phyloP scores from a whole-genome alignment of 208 protist species.

The Phytomonas serpens region DNA sequence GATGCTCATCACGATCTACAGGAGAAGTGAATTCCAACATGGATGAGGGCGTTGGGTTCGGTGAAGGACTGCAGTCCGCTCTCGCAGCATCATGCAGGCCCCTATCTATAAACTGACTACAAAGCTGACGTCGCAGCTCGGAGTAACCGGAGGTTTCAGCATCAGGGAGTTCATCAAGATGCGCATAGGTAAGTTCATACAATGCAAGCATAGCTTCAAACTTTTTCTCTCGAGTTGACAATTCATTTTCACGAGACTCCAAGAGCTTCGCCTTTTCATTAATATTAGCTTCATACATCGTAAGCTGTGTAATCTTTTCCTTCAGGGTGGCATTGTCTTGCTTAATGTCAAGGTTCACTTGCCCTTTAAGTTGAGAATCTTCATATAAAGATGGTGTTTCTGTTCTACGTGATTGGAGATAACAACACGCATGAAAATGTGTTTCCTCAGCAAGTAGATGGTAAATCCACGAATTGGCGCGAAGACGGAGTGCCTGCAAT shows the following conservation, averaged over 20 bases:
- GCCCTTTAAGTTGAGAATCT: background rate
- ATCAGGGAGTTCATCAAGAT: slow-evolving; percentile 46
- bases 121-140: slow-evolving; percentile 4
- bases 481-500: slow-evolving; percentile 68
- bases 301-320: slow-evolving; percentile 5
- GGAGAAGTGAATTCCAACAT: background rate
- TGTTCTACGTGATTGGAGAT: background rate
- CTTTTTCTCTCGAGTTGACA: slow-evolving; percentile 61
- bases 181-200: slow-evolving; percentile 76
- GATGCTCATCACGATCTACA: background rate
- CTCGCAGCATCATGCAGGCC: background rate
- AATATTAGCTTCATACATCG: slow-evolving; percentile 14
- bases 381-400: background rate
- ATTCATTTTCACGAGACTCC: slow-evolving; percentile 22
- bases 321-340: background rate
- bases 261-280: slow-evolving; percentile 11
- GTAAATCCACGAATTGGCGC: slow-evolving; percentile 48
- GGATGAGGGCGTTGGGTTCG: background rate
- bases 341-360: background rate
- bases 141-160: background rate
- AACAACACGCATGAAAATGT: background rate
- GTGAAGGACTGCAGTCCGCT: background rate
- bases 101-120: background rate
- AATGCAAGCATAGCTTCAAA: slow-evolving; percentile 52
- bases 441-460: slow-evolving; percentile 37